A percentile compares a stretch with the other conserved stretches of the same genome.
phyloP scores from a whole-genome alignment of 495 filamentous ascomycete genomes.

The Tuber aestivum region DNA sequence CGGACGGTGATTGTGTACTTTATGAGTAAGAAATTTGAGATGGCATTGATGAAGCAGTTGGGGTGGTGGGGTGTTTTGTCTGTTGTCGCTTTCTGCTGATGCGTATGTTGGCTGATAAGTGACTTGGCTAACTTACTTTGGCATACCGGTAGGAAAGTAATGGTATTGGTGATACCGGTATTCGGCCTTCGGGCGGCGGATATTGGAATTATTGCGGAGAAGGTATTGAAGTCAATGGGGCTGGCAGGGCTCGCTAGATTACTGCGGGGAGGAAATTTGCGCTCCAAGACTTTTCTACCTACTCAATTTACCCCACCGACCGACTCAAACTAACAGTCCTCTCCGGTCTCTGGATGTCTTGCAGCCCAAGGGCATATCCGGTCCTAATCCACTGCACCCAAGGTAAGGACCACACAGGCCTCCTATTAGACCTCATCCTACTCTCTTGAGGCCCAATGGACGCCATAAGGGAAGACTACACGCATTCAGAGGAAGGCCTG shows the following conservation, averaged over 20 bases:
- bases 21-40: constrained; percentile 51
- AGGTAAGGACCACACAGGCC: constrained; percentile 79
- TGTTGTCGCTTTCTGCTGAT: constrained; percentile 24
- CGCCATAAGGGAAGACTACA: constrained; percentile 62
- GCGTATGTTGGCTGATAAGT: neutral
- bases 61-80: constrained; percentile 61
- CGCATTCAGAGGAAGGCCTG: constrained; percentile 56
- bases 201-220: constrained; percentile 57
- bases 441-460: constrained; percentile 53
- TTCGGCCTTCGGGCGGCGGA: constrained; percentile 63
- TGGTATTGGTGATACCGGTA: constrained; percentile 56
- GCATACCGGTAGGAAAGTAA: constrained; percentile 53
- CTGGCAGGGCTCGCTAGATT: constrained; percentile 60
- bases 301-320: neutral
- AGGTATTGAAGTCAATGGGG: constrained; percentile 64
- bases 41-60: constrained; percentile 61
- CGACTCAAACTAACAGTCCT: neutral
- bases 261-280: constrained; percentile 59
- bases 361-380: constrained; percentile 51
- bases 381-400: constrained; percentile 75
- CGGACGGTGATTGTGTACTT: constrained; percentile 21
- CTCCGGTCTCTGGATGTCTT: constrained; percentile 48
- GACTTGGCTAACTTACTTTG: neutral
- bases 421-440: constrained; percentile 60
- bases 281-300: constrained; percentile 9